Conservation (phyloP, 106 monocot species). For the Dioscorea dumetorum region DNA sequence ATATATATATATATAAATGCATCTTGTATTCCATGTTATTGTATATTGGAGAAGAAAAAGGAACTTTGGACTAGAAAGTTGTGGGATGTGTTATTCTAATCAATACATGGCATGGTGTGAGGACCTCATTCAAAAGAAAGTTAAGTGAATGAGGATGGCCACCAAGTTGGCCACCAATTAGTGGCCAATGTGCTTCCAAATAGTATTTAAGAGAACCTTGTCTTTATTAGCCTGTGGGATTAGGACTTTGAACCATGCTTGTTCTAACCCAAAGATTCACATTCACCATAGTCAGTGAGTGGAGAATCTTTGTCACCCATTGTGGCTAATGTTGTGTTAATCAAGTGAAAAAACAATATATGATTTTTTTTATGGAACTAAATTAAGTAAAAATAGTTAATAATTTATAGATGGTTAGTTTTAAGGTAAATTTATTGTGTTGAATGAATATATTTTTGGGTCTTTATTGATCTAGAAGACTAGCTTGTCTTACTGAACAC, state of each 20-base stretch:
- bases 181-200: constrained; percentile 1
- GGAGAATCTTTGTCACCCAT: background rate
- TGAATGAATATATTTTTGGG: no score
- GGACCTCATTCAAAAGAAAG: background rate
- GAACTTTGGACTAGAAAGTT: background rate
- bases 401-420: no score
- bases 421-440: no score
- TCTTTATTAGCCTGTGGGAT: background rate
- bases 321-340: background rate
- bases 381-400: no score
- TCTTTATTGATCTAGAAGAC: no score
- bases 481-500: no score
- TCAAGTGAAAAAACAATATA: no score
- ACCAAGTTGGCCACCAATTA: constrained; percentile 4
- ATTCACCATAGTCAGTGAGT: background rate
- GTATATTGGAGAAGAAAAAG: background rate
- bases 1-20: no score
- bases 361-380: no score
- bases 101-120: background rate
- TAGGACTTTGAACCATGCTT: background rate
- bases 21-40: background rate
- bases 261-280: background rate
- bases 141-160: background rate
- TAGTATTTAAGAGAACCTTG: background rate
- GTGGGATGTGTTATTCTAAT: background rate